phyloP scores from a whole-genome alignment of 208 protist species.

The Polymyxa betae region DNA sequence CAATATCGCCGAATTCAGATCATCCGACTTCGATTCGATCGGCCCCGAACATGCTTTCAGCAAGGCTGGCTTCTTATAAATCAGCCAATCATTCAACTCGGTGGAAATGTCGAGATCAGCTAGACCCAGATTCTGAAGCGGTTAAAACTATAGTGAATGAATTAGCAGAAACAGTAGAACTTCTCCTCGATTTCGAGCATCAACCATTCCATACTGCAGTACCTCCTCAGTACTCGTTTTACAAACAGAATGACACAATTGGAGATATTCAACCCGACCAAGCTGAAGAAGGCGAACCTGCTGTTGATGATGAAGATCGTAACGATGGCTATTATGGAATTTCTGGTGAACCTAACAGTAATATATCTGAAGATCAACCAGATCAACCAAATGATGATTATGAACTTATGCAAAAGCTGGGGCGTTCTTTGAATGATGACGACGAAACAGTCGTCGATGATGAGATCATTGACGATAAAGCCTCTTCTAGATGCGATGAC shows the following conservation, averaged over 20 bases:
- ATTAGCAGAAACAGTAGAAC: neutral
- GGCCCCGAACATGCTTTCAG: neutral
- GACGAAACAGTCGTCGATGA: too few species aligned
- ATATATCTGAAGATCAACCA: neutral
- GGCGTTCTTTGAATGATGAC: too few species aligned
- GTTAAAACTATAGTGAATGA: neutral
- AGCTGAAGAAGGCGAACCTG: neutral
- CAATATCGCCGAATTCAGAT: neutral
- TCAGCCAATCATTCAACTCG: neutral
- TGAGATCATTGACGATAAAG: too few species aligned
- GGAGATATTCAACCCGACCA: neutral
- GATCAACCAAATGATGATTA: neutral
- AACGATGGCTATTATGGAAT: neutral
- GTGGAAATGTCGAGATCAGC: neutral
- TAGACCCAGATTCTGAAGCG: neutral
- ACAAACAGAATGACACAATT: neutral
- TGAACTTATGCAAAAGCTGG: too few species aligned
- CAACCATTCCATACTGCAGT: slow-evolving; percentile 8
- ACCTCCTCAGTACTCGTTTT: neutral
- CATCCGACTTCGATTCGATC: neutral
- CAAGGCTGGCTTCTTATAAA: neutral
- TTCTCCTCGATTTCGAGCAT: neutral
- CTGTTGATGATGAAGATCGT: neutral
- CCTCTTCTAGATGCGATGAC: too few species aligned
- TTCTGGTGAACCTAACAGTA: neutral